Evolutionary conservation across 805 yeast species (phyloP).

Genomic region (Barnettozyma botsteinii): DNA sequence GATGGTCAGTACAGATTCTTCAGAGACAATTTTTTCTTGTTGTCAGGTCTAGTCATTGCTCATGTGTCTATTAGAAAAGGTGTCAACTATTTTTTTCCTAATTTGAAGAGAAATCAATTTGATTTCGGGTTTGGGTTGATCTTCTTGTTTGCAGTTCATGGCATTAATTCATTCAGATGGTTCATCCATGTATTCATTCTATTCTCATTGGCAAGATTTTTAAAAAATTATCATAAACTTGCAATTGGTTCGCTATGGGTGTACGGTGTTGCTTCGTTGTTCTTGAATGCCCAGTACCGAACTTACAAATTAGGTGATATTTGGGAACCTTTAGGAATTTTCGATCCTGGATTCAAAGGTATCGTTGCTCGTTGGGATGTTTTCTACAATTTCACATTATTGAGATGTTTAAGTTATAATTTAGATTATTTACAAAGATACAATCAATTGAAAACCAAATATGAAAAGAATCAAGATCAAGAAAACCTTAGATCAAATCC

Average conservation of each 20-base stretch:
- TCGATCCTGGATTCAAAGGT: slow-evolving; percentile 66
- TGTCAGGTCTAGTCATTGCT: slow-evolving; percentile 45
- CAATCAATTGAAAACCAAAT: slow-evolving; percentile 16
- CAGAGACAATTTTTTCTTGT: slow-evolving; percentile 67
- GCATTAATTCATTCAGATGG: slow-evolving; percentile 62
- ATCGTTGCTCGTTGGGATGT: slow-evolving; percentile 93
- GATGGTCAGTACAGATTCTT: slow-evolving; percentile 87
- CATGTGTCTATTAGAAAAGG: slow-evolving; percentile 50
- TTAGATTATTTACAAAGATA: slow-evolving; percentile 59
- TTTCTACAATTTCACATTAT: slow-evolving; percentile 81
- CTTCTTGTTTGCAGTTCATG: slow-evolving; percentile 73
- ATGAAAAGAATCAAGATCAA: slow-evolving; percentile 15
- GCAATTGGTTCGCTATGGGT: slow-evolving; percentile 57
- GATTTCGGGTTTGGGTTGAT: slow-evolving; percentile 68
- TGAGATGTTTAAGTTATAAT: slow-evolving; percentile 79
- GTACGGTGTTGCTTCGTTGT: slow-evolving; percentile 73
- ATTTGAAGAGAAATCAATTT: slow-evolving; percentile 46
- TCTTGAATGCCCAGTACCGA: slow-evolving; percentile 67
- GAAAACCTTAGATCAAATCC: slow-evolving; percentile 21
- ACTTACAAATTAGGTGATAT: slow-evolving; percentile 44
- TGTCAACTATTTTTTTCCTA: slow-evolving; percentile 17
- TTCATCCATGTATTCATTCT: slow-evolving; percentile 49
- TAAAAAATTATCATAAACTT: slow-evolving; percentile 26
- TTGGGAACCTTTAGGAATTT: slow-evolving; percentile 35
- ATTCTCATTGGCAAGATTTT: slow-evolving; percentile 42